Base-by-base conservation (phyloP, 2,329 filamentous ascomycete species). In the Diaporthe sp. region DNA sequence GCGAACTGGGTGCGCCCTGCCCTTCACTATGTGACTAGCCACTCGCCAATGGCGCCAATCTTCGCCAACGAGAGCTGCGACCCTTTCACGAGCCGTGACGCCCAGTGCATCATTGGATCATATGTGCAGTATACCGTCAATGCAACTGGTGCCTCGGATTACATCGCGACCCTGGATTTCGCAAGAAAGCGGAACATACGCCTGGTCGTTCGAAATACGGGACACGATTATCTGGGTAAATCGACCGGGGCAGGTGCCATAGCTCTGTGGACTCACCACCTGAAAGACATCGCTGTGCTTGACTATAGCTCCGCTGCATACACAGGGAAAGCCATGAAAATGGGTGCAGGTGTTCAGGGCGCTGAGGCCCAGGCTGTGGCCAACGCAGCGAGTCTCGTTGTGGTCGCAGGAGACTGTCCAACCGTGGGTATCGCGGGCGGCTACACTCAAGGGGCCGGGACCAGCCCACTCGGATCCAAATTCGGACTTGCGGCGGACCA, bases 401-500 rank as follows among this genome's bases (percentile, higher is more conserved):
- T 88, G 4, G 82, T 89, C 4, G 84, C 83, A 6, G 88, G 88
- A 3, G 84, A 87, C 57, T 88, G 86, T 75, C 82, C 85, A 1
- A 87, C 86, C 2, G 71, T 76, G 5, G 88, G 88, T 3, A 74
- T 88, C 12, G 85, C 86, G 0, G 89, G 88, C 25, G 88, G 88
- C 2, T 91, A 88, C 75, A 86, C 81, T 3, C 87, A 89, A 80
- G 88, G 87, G 9, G 88, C 86, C 22, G 89, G 89, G 0, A 87
- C 90, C 76, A 84, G 83, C 2, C 81, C 85, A 1, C 81, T 90
- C 3, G 79, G 80, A 6, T 86, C 86, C 0, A 81, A 79, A 4
- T 87, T 86, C 51, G 89, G 89, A 6, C 81, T 91, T 3, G 87
- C 78, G 13, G 88, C 87, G 1, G 89, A 90, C 77, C 85, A 90